These are phyloP conservation scores for Aspergillus costaricaensis DNA, from an alignment of 2,329 filamentous ascomycete species.

Conservation along the genomic window DNA sequence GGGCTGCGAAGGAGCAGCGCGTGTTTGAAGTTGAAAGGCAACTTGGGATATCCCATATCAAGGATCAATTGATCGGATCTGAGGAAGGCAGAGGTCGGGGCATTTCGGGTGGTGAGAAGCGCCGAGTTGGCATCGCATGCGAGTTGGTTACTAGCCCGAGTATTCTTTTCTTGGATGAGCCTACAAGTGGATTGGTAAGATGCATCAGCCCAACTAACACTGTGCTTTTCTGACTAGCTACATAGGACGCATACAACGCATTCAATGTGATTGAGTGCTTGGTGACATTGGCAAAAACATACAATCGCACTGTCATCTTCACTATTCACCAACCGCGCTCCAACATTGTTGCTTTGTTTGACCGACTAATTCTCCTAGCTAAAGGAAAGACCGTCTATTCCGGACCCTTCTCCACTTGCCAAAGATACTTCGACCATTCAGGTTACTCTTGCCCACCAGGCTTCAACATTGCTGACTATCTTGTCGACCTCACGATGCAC, in stretches of 20 bases:
- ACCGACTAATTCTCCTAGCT: constrained; percentile 87
- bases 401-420: constrained; percentile 83
- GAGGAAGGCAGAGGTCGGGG: constrained; percentile 93
- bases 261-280: constrained; percentile 98
- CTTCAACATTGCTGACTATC: constrained; percentile 98
- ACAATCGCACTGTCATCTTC: constrained; percentile 95
- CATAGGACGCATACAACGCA: constrained; percentile 84
- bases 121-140: constrained; percentile 93
- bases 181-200: constrained; percentile 76
- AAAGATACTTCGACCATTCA: constrained; percentile 86
- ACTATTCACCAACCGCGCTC: constrained; percentile 98
- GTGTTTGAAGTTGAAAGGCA: constrained; percentile 94
- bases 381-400: constrained; percentile 91
- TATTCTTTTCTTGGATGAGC: constrained; percentile 95
- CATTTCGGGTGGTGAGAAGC: constrained; percentile 95
- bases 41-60: constrained; percentile 90
- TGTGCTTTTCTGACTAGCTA: constrained; percentile 10
- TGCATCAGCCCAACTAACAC: too few relatives aligned
- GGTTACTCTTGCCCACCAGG: constrained; percentile 93
- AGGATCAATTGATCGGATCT: constrained; percentile 91
- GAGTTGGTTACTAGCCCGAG: constrained; percentile 96
- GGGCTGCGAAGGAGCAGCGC: constrained; percentile 81
- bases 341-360: constrained; percentile 96
- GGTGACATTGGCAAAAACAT: constrained; percentile 90
- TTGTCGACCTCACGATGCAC: constrained; percentile 98